Base-by-base conservation (phyloP, 2,329 filamentous ascomycete species). In the Botrytis squamosa region DNA sequence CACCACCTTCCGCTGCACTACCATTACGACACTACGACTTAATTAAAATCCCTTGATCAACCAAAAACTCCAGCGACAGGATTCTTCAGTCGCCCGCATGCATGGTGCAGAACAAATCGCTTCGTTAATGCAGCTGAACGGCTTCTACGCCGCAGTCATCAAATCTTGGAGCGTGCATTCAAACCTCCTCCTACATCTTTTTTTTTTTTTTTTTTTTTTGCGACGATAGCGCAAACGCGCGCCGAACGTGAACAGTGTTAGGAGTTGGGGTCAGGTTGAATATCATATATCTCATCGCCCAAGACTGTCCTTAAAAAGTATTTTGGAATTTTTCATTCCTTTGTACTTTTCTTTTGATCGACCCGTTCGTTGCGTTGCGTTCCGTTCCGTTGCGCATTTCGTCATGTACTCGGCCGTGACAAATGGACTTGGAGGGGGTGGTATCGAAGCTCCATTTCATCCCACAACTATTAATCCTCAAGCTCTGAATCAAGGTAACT, bases 111-210 rank as follows among this genome's bases (percentile, higher is more conserved):
- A 73, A 40, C 49, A 36, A 72, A 68, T 73, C 71, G 52, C 42
- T 69, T 73, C 67, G 66, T 70, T 70, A 70, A 73, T 73, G 72
- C 72, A 73, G 66, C 72, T 73, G 66, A 73, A 73, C 66, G 72
- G 72, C 72, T 64, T 60, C 36, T 70, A 40, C 46, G 67, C 72
- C 66, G 66, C 66, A 63, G 36, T 64, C 59, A 64, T 59, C 64
- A 68, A 68, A 63, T 57, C 66, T 62, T 69, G 71, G 49, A 73
- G 72, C 72, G 59, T 70, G 72, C 66, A 68, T 57, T 12, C 55
- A 25, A 52, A 67, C 40, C 67, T 60, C 38, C 67, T 59, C 25
- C 36, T 33, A 69, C 40, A n/a, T 52, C 33, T 49, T 40, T 52
- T 64, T 64, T 57, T 65, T 64, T 46, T 33, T 33, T 33, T 33